Percentiles rank a stretch among this genome's conserved stretches.
These are phyloP conservation scores for Diaporthe caulivora DNA, from an alignment of 2,329 filamentous ascomycete species.

Conservation along the genomic window DNA sequence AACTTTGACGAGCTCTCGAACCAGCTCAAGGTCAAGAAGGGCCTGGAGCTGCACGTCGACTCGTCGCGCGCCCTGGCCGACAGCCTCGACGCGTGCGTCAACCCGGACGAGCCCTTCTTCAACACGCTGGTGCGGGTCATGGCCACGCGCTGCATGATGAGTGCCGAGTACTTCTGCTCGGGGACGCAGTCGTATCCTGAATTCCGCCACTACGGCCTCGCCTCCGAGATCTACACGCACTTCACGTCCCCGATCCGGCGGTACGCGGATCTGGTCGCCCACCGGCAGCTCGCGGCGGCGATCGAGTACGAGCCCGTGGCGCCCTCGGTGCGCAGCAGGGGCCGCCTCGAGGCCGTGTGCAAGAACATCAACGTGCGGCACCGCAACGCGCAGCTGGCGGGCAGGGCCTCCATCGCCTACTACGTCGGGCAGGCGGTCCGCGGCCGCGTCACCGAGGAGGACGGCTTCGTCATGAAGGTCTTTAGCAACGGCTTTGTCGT, in stretches of 20 bases:
- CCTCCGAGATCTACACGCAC: constrained; percentile 97
- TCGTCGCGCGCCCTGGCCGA: constrained; percentile 94
- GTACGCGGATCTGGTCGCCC: constrained; percentile 95
- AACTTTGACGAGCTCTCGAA: constrained; percentile 96
- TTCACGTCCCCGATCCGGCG: constrained; percentile 98
- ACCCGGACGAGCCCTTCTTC: constrained; percentile 90
- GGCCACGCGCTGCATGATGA: constrained; percentile 99
- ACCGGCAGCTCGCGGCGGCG: constrained; percentile 93
- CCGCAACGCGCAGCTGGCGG: constrained; percentile 96
- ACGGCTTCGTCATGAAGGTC: constrained; percentile 96
- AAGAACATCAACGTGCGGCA: constrained; percentile 98
- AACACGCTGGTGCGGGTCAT: constrained; percentile 98
- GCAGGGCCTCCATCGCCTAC: constrained; percentile 94
- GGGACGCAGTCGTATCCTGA: constrained; percentile 93
- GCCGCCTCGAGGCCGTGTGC: constrained; percentile 91
- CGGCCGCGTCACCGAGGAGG: constrained; percentile 80
- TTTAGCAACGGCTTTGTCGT: constrained; percentile 98
- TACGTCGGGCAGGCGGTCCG: constrained; percentile 98
- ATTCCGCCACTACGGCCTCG: constrained; percentile 96
- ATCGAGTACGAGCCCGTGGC: constrained; percentile 94
- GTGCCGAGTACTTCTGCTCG: constrained; percentile 97
- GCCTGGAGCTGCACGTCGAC: constrained; percentile 83
- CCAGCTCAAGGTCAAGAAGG: constrained; percentile 89
- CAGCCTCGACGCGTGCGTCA: constrained; percentile 87
- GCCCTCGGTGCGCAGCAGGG: constrained; percentile 82